phyloP scores from a whole-genome alignment of 1,139 yeast species.

The Pneumocystis wakefieldiae region DNA sequence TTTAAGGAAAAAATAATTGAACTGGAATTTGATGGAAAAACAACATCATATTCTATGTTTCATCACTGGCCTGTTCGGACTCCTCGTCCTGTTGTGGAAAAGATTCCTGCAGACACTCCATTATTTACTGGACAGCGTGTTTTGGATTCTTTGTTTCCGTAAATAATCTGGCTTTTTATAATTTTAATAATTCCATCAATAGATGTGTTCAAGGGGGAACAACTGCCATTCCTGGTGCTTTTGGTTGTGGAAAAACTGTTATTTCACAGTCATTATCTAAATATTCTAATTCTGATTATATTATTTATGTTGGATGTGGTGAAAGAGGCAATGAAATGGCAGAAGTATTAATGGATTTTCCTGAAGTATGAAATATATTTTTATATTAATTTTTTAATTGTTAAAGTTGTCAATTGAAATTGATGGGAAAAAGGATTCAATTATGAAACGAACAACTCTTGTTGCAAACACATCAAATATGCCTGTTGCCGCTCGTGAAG shows the following conservation, averaged over 20 bases:
- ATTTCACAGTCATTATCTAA: slow-evolving; percentile 94
- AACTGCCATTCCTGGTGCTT: slow-evolving; percentile 99
- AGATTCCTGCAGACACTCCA: slow-evolving; percentile 83
- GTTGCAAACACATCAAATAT: slow-evolving; percentile 97
- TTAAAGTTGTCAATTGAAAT: slow-evolving; percentile 58
- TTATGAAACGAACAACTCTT: slow-evolving; percentile 96
- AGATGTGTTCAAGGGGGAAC: slow-evolving; percentile 98
- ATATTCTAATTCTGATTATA: slow-evolving; percentile 91
- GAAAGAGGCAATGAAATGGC: slow-evolving; percentile 99
- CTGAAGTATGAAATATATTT: slow-evolving; percentile 34
- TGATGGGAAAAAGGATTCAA: slow-evolving; percentile 89
- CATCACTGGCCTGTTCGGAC: slow-evolving; percentile 99
- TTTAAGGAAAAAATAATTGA: slow-evolving; percentile 58
- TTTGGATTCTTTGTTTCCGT: slow-evolving; percentile 85
- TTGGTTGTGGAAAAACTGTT: slow-evolving; percentile 98
- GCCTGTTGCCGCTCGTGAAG: slow-evolving; percentile 99
- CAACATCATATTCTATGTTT: slow-evolving; percentile 73
- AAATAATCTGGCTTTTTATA: neutral
- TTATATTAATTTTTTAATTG: neutral
- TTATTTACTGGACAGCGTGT: slow-evolving; percentile 97
- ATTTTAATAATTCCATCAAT: neutral
- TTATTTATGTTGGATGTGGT: slow-evolving; percentile 86
- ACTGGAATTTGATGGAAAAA: slow-evolving; percentile 86
- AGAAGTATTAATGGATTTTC: slow-evolving; percentile 98
- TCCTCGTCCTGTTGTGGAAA: slow-evolving; percentile 95